Conservation (phyloP, 805 yeast genomes). For the Yamadazyma olivae region DNA sequence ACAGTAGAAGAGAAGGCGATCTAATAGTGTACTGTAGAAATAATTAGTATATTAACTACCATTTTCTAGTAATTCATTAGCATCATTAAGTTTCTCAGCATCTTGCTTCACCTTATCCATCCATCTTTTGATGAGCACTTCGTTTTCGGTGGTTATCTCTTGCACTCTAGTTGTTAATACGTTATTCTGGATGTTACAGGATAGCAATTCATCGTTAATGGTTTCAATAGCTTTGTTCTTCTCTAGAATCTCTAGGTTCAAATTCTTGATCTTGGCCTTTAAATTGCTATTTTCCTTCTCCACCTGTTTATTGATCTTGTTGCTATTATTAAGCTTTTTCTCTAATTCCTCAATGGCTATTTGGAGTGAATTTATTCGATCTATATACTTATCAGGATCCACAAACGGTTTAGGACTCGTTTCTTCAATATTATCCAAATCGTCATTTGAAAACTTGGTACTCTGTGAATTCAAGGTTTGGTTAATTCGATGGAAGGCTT, state of each 20-base stretch:
- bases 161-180: constrained; percentile 37
- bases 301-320: constrained; percentile 12
- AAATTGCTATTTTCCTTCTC: constrained; percentile 17
- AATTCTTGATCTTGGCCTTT: constrained; percentile 17
- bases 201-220: constrained; percentile 66
- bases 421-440: constrained; percentile 3
- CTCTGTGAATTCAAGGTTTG: constrained; percentile 3
- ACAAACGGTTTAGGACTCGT: constrained; percentile 1
- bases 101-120: constrained; percentile 45
- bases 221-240: constrained; percentile 57
- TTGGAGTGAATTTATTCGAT: constrained; percentile 9
- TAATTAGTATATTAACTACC: not conserved
- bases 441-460: not conserved
- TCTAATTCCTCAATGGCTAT: constrained; percentile 23
- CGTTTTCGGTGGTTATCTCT: constrained; percentile 47
- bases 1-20: constrained; percentile 73
- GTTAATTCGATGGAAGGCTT: constrained; percentile 30
- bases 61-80: constrained; percentile 23
- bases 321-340: constrained; percentile 8
- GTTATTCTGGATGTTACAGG: constrained; percentile 55
- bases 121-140: constrained; percentile 46
- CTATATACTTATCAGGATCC: constrained; percentile 6
- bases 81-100: constrained; percentile 57
- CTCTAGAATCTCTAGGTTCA: constrained; percentile 30
- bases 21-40: constrained; percentile 2